These are phyloP conservation scores for Scopulariopsis brevicaulis DNA, from an alignment of 2,329 filamentous ascomycete species.

Conservation along the genomic window DNA sequence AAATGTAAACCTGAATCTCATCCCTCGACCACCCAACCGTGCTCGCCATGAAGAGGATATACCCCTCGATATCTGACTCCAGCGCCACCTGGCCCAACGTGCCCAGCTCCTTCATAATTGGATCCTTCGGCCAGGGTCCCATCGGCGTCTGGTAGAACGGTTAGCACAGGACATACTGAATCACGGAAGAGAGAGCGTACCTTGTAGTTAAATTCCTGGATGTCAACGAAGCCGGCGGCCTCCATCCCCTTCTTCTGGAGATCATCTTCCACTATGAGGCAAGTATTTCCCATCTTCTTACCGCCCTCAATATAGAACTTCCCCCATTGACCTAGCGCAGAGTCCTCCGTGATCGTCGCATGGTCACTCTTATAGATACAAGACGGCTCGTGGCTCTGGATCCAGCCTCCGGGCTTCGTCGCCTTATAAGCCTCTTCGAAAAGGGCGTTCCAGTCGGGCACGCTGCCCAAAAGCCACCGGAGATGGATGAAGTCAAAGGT, in stretches of 20 bases:
- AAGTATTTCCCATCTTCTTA: conserved; percentile 17
- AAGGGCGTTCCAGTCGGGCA: too few species aligned
- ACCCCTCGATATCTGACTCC: conserved; percentile 18
- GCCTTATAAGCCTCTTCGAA: too few species aligned
- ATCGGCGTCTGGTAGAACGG: conserved; percentile 16
- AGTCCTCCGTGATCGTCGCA: conserved; percentile 14
- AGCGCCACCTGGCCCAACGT: conserved; percentile 22
- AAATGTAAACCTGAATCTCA: conserved; percentile 20
- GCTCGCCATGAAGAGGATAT: conserved; percentile 24
- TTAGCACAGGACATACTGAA: neutral
- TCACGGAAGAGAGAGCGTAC: conserved; percentile 1
- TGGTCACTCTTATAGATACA: conserved; percentile 23
- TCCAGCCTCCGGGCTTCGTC: too few species aligned
- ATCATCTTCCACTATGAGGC: conserved; percentile 12
- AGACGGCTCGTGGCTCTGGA: conserved; percentile 15
- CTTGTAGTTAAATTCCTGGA: conserved; percentile 13
- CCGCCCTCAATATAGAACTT: conserved; percentile 15
- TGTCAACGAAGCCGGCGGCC: conserved; percentile 15
- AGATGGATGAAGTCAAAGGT: too few species aligned
- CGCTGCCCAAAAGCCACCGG: too few species aligned
- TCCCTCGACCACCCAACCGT: conserved; percentile 20
- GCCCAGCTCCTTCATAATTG: conserved; percentile 32
- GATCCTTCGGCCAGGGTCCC: conserved; percentile 32
- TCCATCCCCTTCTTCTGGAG: conserved; percentile 10
- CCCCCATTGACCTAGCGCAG: conserved; percentile 14